Base-by-base conservation (phyloP, 2,329 filamentous ascomycete genomes). In the Plectosphaerella sp. region DNA sequence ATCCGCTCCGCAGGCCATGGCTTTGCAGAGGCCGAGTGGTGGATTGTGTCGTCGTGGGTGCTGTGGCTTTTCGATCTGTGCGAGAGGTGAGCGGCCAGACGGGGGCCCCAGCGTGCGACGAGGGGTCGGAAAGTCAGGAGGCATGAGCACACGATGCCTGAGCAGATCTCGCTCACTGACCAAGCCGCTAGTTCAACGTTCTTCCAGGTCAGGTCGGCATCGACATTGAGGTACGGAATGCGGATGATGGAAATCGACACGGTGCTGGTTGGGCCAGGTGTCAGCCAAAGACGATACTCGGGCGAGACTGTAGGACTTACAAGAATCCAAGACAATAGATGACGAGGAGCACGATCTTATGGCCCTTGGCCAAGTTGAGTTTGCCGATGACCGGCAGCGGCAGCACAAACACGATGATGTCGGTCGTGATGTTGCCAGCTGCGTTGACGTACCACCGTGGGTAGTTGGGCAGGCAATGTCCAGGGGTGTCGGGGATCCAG, bases 361-460 rank as follows among this genome's bases (percentile, higher is more conserved):
- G 55, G 2, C 53, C 49, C 10, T 25, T 35, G 1, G 55, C 48
- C 0, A 59, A 43, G 16, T 58, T 53, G 9, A 59, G 45, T 4
- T 50, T 51, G 22, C 28, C 11, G 45, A 59, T 59, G 10, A 54
- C 47, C 1, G 58, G 58, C 10, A 59, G 51, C n/a, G 58, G 58
- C 16, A 59, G 51, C 11, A 56, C 35, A 4, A 59, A 56, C 20
- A 59, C 49, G 9, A 58, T 41, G 12, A 59, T 11, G 15, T 59
- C 58, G 24, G 51, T 57, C 20, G 52, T 14, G 45, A 57, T 57
- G 45, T 56, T 56, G 11, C 62, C 62, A 8, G 52, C 59, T 5
- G 61, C 61, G 37, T 62, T 64, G 49, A 61, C 55, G 52, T 63
- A 62, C 45, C 59, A 54, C 18, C 58, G 53, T 1, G 58, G 57